Percentiles rank a stretch among this genome's conserved stretches.
These are phyloP conservation scores for Saururus chinensis DNA, from an alignment of 164 flowering plant genomes.

Conservation along the genomic window DNA sequence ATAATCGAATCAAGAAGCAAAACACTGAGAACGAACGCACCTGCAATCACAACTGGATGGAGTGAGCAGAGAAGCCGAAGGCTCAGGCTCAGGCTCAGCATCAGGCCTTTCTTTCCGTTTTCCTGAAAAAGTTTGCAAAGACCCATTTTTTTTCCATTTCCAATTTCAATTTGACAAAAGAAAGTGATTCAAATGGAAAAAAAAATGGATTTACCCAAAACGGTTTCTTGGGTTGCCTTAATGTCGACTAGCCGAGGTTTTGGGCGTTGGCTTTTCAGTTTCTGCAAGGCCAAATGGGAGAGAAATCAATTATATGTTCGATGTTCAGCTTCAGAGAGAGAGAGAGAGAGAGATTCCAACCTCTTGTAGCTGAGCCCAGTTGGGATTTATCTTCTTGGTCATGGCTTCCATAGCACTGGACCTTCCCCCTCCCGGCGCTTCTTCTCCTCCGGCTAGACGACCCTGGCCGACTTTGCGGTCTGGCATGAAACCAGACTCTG, in stretches of 20 bases:
- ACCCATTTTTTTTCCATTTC: not conserved
- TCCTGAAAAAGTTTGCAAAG: not conserved
- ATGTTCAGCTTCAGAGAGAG: not conserved
- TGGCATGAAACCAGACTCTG: no score
- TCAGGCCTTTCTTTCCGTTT: constrained; percentile 1
- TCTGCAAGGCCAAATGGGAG: not conserved
- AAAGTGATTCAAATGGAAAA: not conserved
- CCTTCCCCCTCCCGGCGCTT: not conserved
- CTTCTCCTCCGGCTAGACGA: not conserved
- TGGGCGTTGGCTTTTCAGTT: not conserved
- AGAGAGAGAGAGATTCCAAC: not conserved
- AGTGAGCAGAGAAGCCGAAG: not conserved
- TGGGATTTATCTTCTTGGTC: not conserved
- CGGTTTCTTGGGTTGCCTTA: not conserved
- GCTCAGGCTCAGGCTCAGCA: not conserved
- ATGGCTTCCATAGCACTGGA: not conserved
- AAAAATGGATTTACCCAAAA: not conserved
- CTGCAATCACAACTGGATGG: not conserved
- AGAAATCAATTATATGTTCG: not conserved
- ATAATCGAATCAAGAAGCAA: not conserved
- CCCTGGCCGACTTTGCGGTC: no score
- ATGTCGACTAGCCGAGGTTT: not conserved
- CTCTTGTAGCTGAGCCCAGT: not conserved
- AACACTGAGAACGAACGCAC: not conserved
- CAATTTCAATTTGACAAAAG: not conserved